Percentiles rank a stretch among this genome's conserved stretches.
These are phyloP conservation scores for Syncephalastrum sp. DNA, from an alignment of 371 early-diverging fungal species.

Conservation along the genomic window DNA sequence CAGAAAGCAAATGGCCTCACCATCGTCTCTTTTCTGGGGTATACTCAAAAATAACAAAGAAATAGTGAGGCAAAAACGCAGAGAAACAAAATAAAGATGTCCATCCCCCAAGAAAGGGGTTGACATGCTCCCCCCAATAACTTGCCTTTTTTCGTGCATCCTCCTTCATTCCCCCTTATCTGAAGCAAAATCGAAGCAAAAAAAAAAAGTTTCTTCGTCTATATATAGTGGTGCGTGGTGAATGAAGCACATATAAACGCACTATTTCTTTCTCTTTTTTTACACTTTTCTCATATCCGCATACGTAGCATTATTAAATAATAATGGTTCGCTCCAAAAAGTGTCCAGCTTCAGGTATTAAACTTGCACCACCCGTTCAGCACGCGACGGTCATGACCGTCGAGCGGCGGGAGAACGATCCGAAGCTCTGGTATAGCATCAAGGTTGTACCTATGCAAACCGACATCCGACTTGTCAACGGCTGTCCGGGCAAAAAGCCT, in stretches of 20 bases:
- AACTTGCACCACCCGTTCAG: slow-evolving; percentile 24
- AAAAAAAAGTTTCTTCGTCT: background rate
- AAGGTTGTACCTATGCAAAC: slow-evolving; percentile 23
- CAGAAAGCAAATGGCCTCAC: too few relatives aligned
- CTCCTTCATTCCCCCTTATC: too few relatives aligned
- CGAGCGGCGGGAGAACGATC: slow-evolving; percentile 18
- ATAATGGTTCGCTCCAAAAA: slow-evolving; percentile 10
- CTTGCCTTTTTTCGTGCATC: too few relatives aligned
- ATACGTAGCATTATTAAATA: slow-evolving; percentile 6
- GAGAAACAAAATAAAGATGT: too few relatives aligned
- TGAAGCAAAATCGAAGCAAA: too few relatives aligned
- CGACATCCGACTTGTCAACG: slow-evolving; percentile 14
- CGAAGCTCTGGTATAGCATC: slow-evolving; percentile 25
- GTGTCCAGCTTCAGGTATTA: slow-evolving; percentile 15
- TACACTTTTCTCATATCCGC: slow-evolving; percentile 2
- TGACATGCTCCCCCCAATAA: too few relatives aligned
- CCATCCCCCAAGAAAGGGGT: too few relatives aligned
- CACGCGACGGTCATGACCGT: slow-evolving; percentile 16
- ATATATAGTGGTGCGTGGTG: slow-evolving; percentile 1
- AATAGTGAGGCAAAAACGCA: too few relatives aligned
- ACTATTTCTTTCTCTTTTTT: background rate
- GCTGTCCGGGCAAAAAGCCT: slow-evolving; percentile 7
- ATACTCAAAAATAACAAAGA: too few relatives aligned
- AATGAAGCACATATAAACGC: slow-evolving; percentile 5
- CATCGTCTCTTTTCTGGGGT: too few relatives aligned